These are phyloP conservation scores for Candida nitratophila DNA, from an alignment of 805 yeast species.

Conservation along the genomic window DNA sequence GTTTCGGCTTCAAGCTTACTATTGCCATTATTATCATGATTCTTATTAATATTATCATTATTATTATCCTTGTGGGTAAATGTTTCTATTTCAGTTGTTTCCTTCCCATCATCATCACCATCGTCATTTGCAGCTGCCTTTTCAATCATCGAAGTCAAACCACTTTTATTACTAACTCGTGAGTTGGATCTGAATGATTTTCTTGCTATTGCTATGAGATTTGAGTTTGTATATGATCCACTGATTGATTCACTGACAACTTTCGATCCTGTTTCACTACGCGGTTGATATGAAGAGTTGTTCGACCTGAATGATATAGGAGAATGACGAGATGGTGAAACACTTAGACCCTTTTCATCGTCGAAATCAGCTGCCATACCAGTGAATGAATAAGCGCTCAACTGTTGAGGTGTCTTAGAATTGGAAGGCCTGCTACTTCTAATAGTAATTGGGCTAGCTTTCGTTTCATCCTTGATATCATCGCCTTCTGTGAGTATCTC, in stretches of 20 bases:
- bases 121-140: conserved; percentile 7
- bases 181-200: conserved; percentile 14
- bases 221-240: neutral
- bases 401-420: neutral
- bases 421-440: neutral
- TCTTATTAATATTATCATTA: conserved; percentile 16
- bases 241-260: conserved; percentile 6
- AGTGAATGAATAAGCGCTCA: conserved; percentile 20
- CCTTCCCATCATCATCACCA: conserved; percentile 6
- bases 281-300: conserved; percentile 6
- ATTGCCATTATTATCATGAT: conserved; percentile 8
- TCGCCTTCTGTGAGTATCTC: neutral
- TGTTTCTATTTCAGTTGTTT: no score
- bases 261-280: conserved; percentile 2
- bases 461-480: neutral
- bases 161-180: conserved; percentile 16
- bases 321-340: conserved; percentile 4
- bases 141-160: conserved; percentile 21
- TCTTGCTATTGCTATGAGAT: conserved; percentile 4
- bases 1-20: no score
- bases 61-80: conserved; percentile 4
- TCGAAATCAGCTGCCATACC: conserved; percentile 28
- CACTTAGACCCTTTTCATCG: conserved; percentile 20
- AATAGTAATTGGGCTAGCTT: neutral
- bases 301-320: conserved; percentile 8